phyloP scores from a whole-genome alignment of 2,329 filamentous ascomycete genomes.

The Claviceps humidiphila region DNA sequence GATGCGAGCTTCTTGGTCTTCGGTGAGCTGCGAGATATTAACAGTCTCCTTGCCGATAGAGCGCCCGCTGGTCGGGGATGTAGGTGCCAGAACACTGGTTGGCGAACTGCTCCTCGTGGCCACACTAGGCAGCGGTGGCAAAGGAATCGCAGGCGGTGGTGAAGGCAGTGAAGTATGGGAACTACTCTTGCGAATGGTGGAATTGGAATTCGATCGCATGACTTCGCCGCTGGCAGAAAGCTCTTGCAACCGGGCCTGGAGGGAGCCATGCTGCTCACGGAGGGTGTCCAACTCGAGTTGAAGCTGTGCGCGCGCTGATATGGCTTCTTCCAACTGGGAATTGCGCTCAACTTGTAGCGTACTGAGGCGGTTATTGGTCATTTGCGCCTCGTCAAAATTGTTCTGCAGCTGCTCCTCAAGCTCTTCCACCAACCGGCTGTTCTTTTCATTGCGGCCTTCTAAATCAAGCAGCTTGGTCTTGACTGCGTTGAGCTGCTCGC shows the following conservation, averaged over 20 bases:
- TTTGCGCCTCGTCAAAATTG: conserved; percentile 88
- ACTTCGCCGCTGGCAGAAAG: conserved; percentile 24
- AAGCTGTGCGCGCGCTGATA: conserved; percentile 45
- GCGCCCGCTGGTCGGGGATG: conserved; percentile 45
- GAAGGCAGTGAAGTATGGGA: conserved; percentile 79
- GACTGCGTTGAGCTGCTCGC: conserved; percentile 46
- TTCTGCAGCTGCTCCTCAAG: conserved; percentile 91
- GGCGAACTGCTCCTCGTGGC: conserved; percentile 34
- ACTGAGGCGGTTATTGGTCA: conserved; percentile 73
- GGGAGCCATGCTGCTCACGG: conserved; percentile 55
- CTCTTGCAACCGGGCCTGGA: conserved; percentile 60
- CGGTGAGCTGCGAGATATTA: conserved; percentile 63
- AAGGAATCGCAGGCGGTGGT: conserved; percentile 87
- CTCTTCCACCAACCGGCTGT: conserved; percentile 82
- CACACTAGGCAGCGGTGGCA: conserved; percentile 69
- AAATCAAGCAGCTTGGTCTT: conserved; percentile 53
- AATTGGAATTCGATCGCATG: conserved; percentile 48
- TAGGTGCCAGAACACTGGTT: conserved; percentile 25
- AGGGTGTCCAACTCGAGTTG: conserved; percentile 56
- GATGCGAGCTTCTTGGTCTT: conserved; percentile 92
- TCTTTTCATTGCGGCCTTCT: conserved; percentile 69
- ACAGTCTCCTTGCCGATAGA: conserved; percentile 67
- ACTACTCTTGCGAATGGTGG: conserved; percentile 70
- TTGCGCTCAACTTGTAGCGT: conserved; percentile 64
- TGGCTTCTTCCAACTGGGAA: conserved; percentile 66